Evolutionary conservation across 306 rosid species (phyloP).

Genomic region (Quercus suber): DNA sequence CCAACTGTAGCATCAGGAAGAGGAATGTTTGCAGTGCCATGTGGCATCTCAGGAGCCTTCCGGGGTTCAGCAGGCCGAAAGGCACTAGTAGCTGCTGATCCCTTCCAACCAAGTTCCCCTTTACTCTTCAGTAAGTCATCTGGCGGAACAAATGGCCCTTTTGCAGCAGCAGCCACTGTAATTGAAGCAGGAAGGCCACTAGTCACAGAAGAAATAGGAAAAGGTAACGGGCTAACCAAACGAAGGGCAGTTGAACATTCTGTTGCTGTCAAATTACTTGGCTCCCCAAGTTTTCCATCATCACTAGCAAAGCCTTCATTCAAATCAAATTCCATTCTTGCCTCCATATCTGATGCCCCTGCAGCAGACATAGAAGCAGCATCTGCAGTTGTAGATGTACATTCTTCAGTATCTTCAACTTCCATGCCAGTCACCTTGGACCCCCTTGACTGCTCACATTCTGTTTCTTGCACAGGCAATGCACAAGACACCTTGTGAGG

Average conservation of each 20-base stretch:
- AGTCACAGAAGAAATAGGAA: slow-evolving; percentile 44
- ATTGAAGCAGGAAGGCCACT: slow-evolving; percentile 46
- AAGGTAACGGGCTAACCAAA: slow-evolving; percentile 50
- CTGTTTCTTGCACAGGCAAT: slow-evolving; percentile 41
- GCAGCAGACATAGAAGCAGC: slow-evolving; percentile 46
- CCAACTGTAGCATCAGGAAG: slow-evolving; percentile 24
- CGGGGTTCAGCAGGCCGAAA: slow-evolving; percentile 88
- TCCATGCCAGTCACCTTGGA: slow-evolving; percentile 37
- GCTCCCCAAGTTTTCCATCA: slow-evolving; percentile 53
- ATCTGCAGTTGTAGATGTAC: slow-evolving; percentile 62
- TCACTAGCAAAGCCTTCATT: slow-evolving; percentile 66
- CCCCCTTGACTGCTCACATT: slow-evolving; percentile 27
- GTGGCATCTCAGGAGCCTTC: slow-evolving; percentile 40
- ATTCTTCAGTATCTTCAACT: slow-evolving; percentile 60
- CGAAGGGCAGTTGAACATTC: slow-evolving; percentile 38
- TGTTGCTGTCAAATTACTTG: slow-evolving; percentile 24
- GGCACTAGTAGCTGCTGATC: slow-evolving; percentile 86
- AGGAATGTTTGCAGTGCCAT: slow-evolving; percentile 18
- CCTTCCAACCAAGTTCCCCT: slow-evolving; percentile 79
- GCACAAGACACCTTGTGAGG: slow-evolving; percentile 19
- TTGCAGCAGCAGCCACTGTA: slow-evolving; percentile 73
- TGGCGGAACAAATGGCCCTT: slow-evolving; percentile 58
- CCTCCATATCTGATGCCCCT: slow-evolving; percentile 38
- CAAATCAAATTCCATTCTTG: slow-evolving; percentile 66
- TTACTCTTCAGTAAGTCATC: slow-evolving; percentile 62